phyloP scores from a whole-genome alignment of 2,329 filamentous ascomycete species.

The Blumeriella jaapii region DNA sequence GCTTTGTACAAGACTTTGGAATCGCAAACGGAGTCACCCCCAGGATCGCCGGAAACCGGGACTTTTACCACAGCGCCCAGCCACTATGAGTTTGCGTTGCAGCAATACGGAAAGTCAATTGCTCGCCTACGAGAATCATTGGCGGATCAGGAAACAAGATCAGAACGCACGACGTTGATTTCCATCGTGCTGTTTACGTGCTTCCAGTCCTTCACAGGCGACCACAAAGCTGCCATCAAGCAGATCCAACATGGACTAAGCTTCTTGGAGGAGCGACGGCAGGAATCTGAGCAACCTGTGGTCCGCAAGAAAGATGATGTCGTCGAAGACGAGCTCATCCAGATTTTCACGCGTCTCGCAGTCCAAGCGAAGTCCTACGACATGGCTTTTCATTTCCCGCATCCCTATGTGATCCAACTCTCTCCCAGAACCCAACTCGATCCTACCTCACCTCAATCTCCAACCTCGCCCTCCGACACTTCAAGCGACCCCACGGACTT shows the following conservation, averaged over 20 bases:
- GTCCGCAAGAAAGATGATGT: conserved; percentile 15
- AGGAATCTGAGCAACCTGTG: conserved; percentile 30
- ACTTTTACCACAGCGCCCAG: conserved; percentile 32
- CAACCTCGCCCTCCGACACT: conserved; percentile 34
- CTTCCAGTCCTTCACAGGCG: conserved; percentile 56
- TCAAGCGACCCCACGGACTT: conserved; percentile 15
- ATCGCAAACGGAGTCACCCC: conserved; percentile 39
- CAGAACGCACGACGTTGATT: conserved; percentile 47
- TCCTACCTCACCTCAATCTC: conserved; percentile 20
- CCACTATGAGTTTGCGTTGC: conserved; percentile 50
- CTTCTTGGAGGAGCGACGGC: conserved; percentile 41
- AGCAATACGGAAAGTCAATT: conserved; percentile 46
- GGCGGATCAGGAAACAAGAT: conserved; percentile 32
- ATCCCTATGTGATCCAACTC: conserved; percentile 47
- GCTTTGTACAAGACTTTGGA: conserved; percentile 57
- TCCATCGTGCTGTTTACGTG: conserved; percentile 54
- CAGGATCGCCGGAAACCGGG: conserved; percentile 24
- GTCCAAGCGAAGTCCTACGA: conserved; percentile 58
- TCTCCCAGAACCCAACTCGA: conserved; percentile 27
- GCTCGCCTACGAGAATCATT: conserved; percentile 37
- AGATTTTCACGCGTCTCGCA: conserved; percentile 51
- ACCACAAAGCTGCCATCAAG: conserved; percentile 48
- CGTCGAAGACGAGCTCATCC: conserved; percentile 41
- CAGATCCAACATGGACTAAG: conserved; percentile 49
- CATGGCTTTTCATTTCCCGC: conserved; percentile 56